phyloP scores from a whole-genome alignment of 345 rosid genomes.

The Psidium guajava region DNA sequence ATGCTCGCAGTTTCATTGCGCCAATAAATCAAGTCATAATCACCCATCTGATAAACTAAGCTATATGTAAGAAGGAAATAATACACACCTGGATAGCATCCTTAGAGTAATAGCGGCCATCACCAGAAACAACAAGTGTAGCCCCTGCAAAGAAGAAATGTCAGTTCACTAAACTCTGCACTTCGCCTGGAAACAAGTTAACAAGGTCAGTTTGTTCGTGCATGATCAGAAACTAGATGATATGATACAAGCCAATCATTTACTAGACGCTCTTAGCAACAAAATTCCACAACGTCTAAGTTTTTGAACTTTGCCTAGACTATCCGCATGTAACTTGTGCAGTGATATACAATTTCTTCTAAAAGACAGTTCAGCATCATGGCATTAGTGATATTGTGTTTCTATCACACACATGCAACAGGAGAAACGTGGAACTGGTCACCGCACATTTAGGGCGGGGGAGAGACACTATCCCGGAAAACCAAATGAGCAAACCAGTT shows the following conservation, averaged over 20 bases:
- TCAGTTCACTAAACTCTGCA: background rate
- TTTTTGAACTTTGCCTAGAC: background rate
- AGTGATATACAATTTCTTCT: background rate
- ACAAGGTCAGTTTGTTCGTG: background rate
- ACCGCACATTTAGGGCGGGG: background rate
- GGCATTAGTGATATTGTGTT: background rate
- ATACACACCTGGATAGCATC: constrained; percentile 83
- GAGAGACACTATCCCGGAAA: background rate
- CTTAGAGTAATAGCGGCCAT: constrained; percentile 93
- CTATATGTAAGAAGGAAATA: background rate
- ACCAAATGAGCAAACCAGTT: background rate
- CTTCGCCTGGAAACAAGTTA: background rate
- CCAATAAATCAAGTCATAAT: background rate
- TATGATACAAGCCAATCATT: background rate
- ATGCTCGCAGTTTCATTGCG: background rate
- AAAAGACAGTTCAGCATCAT: background rate
- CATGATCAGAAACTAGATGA: background rate
- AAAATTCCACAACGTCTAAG: background rate
- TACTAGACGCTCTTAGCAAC: background rate
- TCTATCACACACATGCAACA: background rate
- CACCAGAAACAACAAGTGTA: constrained; percentile 97
- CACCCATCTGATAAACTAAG: background rate
- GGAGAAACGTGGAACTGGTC: background rate
- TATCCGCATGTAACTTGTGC: background rate
- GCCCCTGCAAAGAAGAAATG: constrained; percentile 44